Base-by-base conservation (phyloP, 2,329 filamentous ascomycete genomes). In the Ophiostoma sp. region DNA sequence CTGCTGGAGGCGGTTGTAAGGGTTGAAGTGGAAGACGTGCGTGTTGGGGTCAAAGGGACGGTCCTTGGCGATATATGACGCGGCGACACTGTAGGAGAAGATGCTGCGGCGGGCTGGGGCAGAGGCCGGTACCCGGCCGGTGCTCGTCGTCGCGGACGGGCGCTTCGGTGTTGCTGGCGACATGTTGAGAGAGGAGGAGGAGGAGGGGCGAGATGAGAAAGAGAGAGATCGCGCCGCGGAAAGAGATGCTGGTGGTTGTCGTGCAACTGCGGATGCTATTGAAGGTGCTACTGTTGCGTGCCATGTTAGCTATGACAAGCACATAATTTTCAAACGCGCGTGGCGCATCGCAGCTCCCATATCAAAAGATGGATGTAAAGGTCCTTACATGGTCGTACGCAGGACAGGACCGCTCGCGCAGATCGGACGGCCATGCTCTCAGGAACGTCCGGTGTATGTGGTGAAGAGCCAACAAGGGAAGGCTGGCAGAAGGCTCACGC, bases 11-110 rank as follows among this genome's bases (percentile, higher is more conserved):
- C 85, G 85, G 78, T 89, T 85, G 81, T 89, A 86, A 1, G 89
- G 89, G 76, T 91, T 90, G 83, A 93, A 95, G 79, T 91, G 89
- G 81, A 92, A 93, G 73, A 92, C 84, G 82, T 94, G 90, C 66
- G 85, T 86, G n/a, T 87, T 83, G 15, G 91, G 89, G 75, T 92
- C 87, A 83, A 90, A 94, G 42, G 86, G 86, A 61, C 86, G 87
- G 77, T 90, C 88, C 81, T 95, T 95, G 74, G 89, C 91, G 68
- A 91, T 91, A 79, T 92, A 94, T 5, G 92, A 93, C 6, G 91
- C 91, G 39, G 92, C 91, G 74, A 93, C 87, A 76, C 91, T 87
- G 80, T 93, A 94, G 70, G 88, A 88, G 79, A 93, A 88, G 33
- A 79, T n/a, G 57, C 42, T 57, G 1, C 71, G 66, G 15, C 72